These are phyloP conservation scores for Yarrowia sp. DNA, from an alignment of 805 yeast species.

Conservation along the genomic window DNA sequence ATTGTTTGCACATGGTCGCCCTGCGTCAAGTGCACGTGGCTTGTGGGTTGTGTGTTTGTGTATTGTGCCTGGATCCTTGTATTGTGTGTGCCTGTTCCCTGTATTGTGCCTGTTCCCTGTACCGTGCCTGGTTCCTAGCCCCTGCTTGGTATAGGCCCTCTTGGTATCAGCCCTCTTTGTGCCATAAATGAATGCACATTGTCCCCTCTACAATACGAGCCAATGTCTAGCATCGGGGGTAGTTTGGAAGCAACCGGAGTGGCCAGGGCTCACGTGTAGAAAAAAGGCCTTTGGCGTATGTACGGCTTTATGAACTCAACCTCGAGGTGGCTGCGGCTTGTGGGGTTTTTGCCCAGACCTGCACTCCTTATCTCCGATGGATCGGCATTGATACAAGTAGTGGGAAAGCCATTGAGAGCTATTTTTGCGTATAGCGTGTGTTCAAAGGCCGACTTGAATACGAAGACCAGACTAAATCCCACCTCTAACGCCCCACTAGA, in stretches of 20 bases:
- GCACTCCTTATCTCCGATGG: neutral
- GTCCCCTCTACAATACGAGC: neutral
- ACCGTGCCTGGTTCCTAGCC: slow-evolving; percentile 14
- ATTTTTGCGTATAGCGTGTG: neutral
- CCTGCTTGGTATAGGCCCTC: neutral
- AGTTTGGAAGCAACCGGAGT: neutral
- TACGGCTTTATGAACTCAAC: slow-evolving; percentile 7
- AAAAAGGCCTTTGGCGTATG: neutral
- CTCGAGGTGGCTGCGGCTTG: neutral
- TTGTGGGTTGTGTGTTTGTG: too few species aligned
- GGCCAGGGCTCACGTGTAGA: neutral
- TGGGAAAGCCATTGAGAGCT: neutral
- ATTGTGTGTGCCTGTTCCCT: too few species aligned
- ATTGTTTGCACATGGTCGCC: neutral
- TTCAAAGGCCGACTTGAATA: too few species aligned
- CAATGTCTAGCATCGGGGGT: neutral
- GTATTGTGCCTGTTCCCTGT: too few species aligned
- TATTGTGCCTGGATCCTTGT: too few species aligned
- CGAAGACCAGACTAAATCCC: too few species aligned
- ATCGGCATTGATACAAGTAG: neutral
- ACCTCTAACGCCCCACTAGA: neutral
- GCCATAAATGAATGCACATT: neutral
- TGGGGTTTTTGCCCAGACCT: neutral
- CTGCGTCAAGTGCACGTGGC: too few species aligned
- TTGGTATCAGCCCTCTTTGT: neutral